Evolutionary conservation across 306 rosid genomes (phyloP).

Genomic region (Fragaria ananassa): DNA sequence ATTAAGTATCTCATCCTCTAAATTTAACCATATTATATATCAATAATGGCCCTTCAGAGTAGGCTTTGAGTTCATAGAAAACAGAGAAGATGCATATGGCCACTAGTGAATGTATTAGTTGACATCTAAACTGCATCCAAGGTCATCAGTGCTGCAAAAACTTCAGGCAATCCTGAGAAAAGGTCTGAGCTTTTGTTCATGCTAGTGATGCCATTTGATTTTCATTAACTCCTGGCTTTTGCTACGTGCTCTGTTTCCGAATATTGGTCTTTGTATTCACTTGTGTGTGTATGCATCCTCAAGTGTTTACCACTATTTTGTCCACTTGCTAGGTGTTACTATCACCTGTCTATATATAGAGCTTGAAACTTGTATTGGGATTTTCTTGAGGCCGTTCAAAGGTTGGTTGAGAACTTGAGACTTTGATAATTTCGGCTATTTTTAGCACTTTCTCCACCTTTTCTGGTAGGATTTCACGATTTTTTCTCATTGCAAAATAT

Average conservation of each 20-base stretch:
- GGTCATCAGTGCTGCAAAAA: neutral
- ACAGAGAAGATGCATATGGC: constrained; percentile 22
- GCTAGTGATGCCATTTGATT: neutral
- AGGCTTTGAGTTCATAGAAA: constrained; percentile 6
- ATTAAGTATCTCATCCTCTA: neutral
- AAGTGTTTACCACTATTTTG: neutral
- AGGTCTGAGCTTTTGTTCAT: neutral
- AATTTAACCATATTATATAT: neutral
- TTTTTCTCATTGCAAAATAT: neutral
- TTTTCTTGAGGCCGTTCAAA: neutral
- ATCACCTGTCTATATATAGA: neutral
- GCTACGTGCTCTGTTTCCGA: neutral
- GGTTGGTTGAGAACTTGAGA: neutral
- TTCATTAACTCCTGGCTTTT: neutral
- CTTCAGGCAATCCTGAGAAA: neutral
- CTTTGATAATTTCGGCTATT: neutral
- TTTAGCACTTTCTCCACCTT: neutral
- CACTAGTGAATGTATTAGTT: neutral
- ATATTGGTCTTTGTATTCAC: neutral
- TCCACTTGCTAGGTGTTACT: neutral
- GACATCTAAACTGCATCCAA: neutral
- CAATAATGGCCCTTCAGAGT: neutral
- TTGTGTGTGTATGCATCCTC: neutral
- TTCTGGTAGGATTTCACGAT: neutral
- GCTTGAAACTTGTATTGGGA: neutral